Conservation (phyloP, 73 alveolate genomes). For the Effrenium voratum region DNA sequence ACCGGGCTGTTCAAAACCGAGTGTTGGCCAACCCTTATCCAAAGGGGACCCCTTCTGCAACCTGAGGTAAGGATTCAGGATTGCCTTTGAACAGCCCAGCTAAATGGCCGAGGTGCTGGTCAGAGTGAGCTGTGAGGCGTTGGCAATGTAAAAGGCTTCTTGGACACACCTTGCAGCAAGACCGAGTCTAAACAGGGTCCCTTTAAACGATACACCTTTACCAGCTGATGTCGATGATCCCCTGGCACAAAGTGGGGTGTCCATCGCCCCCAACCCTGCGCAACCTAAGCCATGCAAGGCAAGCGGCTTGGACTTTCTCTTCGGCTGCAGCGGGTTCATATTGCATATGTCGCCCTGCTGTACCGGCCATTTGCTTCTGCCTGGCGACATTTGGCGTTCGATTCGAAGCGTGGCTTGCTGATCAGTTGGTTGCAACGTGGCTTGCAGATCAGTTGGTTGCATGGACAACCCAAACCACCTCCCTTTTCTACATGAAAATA, state of each 20-base stretch:
- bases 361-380: conserved; percentile 63
- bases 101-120: conserved; percentile 29
- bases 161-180: conserved; percentile 76
- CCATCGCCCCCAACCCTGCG: too few species aligned
- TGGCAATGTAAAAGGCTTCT: conserved; percentile 78
- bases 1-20: too few species aligned
- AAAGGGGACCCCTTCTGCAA: too few species aligned
- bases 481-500: neutral
- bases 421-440: neutral
- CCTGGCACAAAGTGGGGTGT: too few species aligned
- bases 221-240: too few species aligned
- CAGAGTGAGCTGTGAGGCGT: conserved; percentile 37
- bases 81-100: neutral
- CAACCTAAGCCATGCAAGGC: too few species aligned
- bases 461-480: neutral
- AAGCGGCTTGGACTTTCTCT: too few species aligned
- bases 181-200: too few species aligned
- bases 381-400: neutral
- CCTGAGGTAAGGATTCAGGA: too few species aligned
- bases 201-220: too few species aligned
- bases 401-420: neutral
- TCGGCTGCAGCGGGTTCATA: conserved; percentile 56
- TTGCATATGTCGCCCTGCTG: conserved; percentile 60
- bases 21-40: too few species aligned
- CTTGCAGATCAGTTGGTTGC: neutral